phyloP scores from a whole-genome alignment of 2,329 filamentous ascomycete genomes.

The Hyphodiscus sp. region DNA sequence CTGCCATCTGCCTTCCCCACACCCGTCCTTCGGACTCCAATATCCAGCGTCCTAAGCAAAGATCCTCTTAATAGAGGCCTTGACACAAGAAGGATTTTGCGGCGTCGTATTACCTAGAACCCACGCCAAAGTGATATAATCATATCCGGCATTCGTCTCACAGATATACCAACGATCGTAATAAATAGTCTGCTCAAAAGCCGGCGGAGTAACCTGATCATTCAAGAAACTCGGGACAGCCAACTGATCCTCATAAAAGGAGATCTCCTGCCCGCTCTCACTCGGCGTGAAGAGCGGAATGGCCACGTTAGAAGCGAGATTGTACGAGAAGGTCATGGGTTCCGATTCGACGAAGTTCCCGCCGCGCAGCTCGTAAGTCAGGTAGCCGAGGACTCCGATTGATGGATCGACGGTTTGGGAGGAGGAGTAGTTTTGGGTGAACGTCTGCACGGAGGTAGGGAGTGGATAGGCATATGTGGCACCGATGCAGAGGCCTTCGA shows the following conservation, averaged over 20 bases:
- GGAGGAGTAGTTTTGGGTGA: slow-evolving; percentile 28
- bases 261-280: slow-evolving; percentile 24
- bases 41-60: background rate
- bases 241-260: slow-evolving; percentile 34
- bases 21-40: background rate
- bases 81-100: slow-evolving; percentile 39
- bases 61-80: slow-evolving; percentile 35
- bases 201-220: slow-evolving; percentile 32
- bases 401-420: slow-evolving; percentile 18
- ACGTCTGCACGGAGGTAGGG: slow-evolving; percentile 15
- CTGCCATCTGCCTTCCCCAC: too few species aligned
- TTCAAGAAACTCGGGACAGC: slow-evolving; percentile 35
- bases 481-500: slow-evolving; percentile 38
- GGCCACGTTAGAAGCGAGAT: slow-evolving; percentile 35
- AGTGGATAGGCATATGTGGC: slow-evolving; percentile 10
- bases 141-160: slow-evolving; percentile 36
- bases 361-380: slow-evolving; percentile 21
- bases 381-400: slow-evolving; percentile 17
- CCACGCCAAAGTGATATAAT: slow-evolving; percentile 39
- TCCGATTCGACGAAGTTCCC: slow-evolving; percentile 29
- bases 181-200: slow-evolving; percentile 12
- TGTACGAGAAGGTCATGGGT: slow-evolving; percentile 31
- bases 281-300: slow-evolving; percentile 34
- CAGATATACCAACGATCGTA: slow-evolving; percentile 39
- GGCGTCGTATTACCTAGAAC: slow-evolving; percentile 33